Base-by-base conservation (phyloP, 1,139 yeast species). In the Diutina rugosa region DNA sequence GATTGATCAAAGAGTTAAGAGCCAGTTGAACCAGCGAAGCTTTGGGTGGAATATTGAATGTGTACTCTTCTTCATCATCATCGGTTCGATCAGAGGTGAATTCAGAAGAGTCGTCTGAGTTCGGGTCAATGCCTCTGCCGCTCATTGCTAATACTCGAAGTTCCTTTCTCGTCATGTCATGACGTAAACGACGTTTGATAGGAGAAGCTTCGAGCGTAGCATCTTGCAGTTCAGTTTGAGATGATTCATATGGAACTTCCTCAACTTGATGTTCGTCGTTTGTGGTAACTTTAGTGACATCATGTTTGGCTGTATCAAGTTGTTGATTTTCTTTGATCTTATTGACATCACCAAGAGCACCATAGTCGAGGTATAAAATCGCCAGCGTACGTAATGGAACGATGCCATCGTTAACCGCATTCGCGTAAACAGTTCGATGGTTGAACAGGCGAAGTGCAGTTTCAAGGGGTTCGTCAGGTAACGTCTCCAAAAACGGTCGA, bases 1-100 rank as follows among this genome's bases (percentile, higher is more conserved):
- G 81, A 58, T 76, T 71, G n/a, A 76, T 60, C 2, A 76, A 59
- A 1, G 78, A 68, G 59, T 67, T 72, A 21, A 76, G 61, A 3
- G 80, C 80, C 7, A 78, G 73, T 58, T 74, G 79, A 2, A 77
- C 69, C 0, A 77, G 72, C 0, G 77, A 72, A 0, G 80, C 79
- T 59, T 73, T 70, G 3, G 80, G 79, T 0, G 80, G 81, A 3
- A 75, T 67, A 26, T 67, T 64, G 46, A 72, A 61, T 16, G 54
- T 54, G n/a, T 51, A 32, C 28, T 49, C 53, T 26, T 16, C 21
- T 4, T 30, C 45, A 18, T 49, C 53, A 8, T 49, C 53, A 21
- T 18, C 18, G n/a, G 21, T n/a, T 4, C 32, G 14, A 32, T 49
- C 53, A 7, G 44, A 32, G 8, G 44, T 30, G 53, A 49, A n/a